Evolutionary conservation across 2,329 filamentous ascomycete genomes (phyloP), one percentile per base, ranked within the genome.

Genomic region (Phialemonium atrogriseum): DNA sequence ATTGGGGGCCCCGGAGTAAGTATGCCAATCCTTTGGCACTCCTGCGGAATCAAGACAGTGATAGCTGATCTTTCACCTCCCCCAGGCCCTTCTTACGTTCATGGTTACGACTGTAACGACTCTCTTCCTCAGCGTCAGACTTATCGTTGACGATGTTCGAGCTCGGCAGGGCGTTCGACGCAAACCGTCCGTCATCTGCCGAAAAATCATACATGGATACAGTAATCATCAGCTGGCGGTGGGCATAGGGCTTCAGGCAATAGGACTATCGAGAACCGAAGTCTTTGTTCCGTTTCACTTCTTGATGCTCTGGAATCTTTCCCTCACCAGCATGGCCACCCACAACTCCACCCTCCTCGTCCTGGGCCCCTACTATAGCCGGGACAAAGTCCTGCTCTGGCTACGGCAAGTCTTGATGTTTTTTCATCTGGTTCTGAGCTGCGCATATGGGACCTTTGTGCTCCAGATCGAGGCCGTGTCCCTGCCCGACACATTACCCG

Each of bases 281-380:
- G 59, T 60, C 5, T 67, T 82, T 49, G 65, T 77, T 0, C 68
- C 75, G 0, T 83, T 83, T 49, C 77, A 83, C 54, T 80, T 82
- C 58, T 81, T 81, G 58, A 66, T 81, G 33, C 70, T 82, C 41
- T 82, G 77, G 77, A 77, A 80, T 59, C 58, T 82, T 2, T 74
- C 73, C 0, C 54, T 80, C 10, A 60, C 82, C 7, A 74, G 74
- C 11, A 80, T 74, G 40, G 72, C 74, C 1, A 79, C 77, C 3
- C 77, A 82, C 51, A 76, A 80, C 36, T 65, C 73, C 5, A 74
- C 76, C 0, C 57, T 82, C 11, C 61, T 82, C n/a, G 74, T 73
- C 1, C 64, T 82, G 20, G 72, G 77, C 2, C 70, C 71, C 46
- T 76, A 81, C 46, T 80, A 79, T 56, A 73, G 72, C 41, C 58